These are phyloP conservation scores for Alisma plantagoaquatica DNA, from an alignment of 106 monocot genomes.

Conservation along the genomic window DNA sequence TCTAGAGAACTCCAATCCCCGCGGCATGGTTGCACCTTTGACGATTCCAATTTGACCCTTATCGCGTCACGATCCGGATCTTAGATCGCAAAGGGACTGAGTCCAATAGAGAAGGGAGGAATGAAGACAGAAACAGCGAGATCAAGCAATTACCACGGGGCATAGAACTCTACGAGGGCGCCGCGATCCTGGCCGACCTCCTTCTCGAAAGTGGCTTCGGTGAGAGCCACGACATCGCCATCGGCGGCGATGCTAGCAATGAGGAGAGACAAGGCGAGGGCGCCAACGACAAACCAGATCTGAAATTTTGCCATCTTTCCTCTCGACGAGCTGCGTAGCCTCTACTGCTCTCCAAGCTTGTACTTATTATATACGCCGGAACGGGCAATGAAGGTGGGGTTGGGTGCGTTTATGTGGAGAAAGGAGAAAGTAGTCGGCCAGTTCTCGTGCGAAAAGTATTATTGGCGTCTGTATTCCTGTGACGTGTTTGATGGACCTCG, in stretches of 20 bases:
- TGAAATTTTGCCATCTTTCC: conserved; percentile 23
- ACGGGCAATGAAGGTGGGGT: background rate
- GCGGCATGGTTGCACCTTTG: background rate
- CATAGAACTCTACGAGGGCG: conserved; percentile 98
- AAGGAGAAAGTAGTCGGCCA: background rate
- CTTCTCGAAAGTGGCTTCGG: conserved; percentile 80
- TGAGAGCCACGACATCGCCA: conserved; percentile 64
- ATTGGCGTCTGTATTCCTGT: too few relatives aligned
- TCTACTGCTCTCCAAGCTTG: background rate
- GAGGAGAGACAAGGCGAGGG: conserved; percentile 23
- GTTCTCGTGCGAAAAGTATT: too few relatives aligned
- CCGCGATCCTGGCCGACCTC: conserved; percentile 94
- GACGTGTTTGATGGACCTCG: conserved; percentile 1
- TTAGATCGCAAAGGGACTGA: background rate
- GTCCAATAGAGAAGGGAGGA: background rate
- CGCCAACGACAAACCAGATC: conserved; percentile 14
- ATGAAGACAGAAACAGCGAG: background rate
- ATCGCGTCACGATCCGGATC: background rate
- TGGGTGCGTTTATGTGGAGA: background rate
- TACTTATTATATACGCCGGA: background rate
- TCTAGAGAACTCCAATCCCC: background rate
- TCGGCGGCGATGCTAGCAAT: conserved; percentile 23
- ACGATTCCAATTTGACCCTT: background rate
- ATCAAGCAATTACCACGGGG: conserved; percentile 57
- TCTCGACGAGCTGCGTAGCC: too few relatives aligned